phyloP scores from a whole-genome alignment of 495 filamentous ascomycete species.

The Aspergillus taichungensis region DNA sequence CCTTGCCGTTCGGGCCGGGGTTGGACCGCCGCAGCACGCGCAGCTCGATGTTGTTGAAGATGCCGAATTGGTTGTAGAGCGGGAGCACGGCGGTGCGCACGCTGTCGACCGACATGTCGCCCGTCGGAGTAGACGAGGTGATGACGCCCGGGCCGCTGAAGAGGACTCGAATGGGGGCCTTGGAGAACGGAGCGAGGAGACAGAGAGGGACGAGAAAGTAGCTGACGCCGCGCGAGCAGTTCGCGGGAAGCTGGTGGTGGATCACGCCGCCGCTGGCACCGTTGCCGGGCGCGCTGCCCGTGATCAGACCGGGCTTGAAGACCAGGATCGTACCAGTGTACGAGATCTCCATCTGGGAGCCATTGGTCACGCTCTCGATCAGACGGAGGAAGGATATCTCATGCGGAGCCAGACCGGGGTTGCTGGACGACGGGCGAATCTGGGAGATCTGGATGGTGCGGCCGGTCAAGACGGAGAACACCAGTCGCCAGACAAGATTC shows the following conservation, averaged over 20 bases:
- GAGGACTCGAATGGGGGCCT: slow-evolving; percentile 75
- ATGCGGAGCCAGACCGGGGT: slow-evolving; percentile 80
- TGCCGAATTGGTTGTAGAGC: slow-evolving; percentile 81
- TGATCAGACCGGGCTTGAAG: slow-evolving; percentile 87
- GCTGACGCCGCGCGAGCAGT: slow-evolving; percentile 70
- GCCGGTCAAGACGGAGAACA: slow-evolving; percentile 87
- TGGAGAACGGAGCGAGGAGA: slow-evolving; percentile 87
- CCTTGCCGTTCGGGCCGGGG: slow-evolving; percentile 57
- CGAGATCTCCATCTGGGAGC: slow-evolving; percentile 85
- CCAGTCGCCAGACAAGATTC: slow-evolving; percentile 71
- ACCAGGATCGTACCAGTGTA: slow-evolving; percentile 88
- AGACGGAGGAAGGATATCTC: slow-evolving; percentile 95
- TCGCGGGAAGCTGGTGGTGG: slow-evolving; percentile 65
- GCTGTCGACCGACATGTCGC: slow-evolving; percentile 84
- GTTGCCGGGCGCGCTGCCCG: slow-evolving; percentile 59
- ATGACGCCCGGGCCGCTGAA: slow-evolving; percentile 92
- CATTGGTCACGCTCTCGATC: slow-evolving; percentile 91
- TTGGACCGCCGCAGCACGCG: slow-evolving; percentile 74
- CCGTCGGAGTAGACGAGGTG: slow-evolving; percentile 67
- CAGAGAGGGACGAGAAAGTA: slow-evolving; percentile 89
- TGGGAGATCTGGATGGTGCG: slow-evolving; percentile 82
- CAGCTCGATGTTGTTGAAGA: slow-evolving; percentile 78
- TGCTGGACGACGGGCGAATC: slow-evolving; percentile 78
- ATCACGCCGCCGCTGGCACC: slow-evolving; percentile 65
- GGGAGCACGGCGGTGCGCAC: slow-evolving; percentile 91